phyloP scores from a whole-genome alignment of 345 rosid species.

The Cardamine resedifolia region DNA sequence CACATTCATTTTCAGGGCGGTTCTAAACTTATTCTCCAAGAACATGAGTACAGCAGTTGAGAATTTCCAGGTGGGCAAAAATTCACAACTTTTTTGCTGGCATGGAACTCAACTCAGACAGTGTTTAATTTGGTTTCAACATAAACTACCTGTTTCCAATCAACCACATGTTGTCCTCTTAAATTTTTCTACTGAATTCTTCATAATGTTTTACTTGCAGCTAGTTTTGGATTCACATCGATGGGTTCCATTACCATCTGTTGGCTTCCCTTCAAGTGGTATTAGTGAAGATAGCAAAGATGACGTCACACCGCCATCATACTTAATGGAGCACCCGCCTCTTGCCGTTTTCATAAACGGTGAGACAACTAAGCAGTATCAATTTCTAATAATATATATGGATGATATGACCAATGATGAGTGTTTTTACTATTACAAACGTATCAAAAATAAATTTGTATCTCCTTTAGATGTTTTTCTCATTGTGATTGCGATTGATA shows the following conservation, averaged over 20 bases:
- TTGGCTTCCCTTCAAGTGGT: constrained; percentile 73
- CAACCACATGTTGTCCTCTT: constrained; percentile 7
- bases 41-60: constrained; percentile 80
- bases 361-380: constrained; percentile 28
- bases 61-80: constrained; percentile 70
- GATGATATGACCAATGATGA: not conserved
- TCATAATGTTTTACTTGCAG: constrained; percentile 51
- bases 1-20: constrained; percentile 62
- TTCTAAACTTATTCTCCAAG: constrained; percentile 84
- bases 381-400: not conserved
- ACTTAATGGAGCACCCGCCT: constrained; percentile 97
- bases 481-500: constrained; percentile 3
- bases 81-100: not conserved
- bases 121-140: not conserved
- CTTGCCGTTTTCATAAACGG: constrained; percentile 95
- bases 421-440: not conserved
- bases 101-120: not conserved
- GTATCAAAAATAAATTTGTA: not conserved
- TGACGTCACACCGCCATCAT: constrained; percentile 92
- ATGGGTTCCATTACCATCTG: constrained; percentile 91
- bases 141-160: not conserved
- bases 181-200: constrained; percentile 17
- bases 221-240: constrained; percentile 96
- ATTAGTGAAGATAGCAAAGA: constrained; percentile 66
- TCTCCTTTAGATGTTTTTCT: not conserved